Conservation (phyloP, 1,284 basidiomycete species). For the Austroboletus novae-zelandiae region DNA sequence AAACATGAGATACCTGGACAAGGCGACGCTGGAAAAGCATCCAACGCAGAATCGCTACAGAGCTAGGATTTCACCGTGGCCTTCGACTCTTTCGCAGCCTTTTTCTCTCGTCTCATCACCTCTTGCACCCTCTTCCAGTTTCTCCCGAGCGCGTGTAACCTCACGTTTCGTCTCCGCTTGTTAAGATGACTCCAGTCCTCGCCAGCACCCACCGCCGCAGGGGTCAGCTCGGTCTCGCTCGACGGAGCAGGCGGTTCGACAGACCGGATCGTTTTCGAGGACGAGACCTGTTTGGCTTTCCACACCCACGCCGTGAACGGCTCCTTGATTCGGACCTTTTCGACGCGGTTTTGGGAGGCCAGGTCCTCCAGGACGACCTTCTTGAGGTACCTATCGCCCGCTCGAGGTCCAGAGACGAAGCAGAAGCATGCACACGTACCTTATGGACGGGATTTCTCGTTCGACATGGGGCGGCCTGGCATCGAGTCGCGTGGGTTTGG, state of each 20-base stretch:
- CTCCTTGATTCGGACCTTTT: slow-evolving; percentile 40
- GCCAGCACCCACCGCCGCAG: slow-evolving; percentile 46
- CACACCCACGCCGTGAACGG: slow-evolving; percentile 40
- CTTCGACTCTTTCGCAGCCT: too few relatives aligned
- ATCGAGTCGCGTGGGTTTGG: slow-evolving; percentile 5
- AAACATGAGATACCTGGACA: too few relatives aligned
- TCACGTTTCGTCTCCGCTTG: slow-evolving; percentile 45
- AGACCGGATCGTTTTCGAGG: neutral
- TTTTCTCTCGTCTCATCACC: too few relatives aligned
- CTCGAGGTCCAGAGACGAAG: neutral
- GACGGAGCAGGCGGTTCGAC: neutral
- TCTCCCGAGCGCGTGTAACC: slow-evolving; percentile 37
- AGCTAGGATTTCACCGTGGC: too few relatives aligned
- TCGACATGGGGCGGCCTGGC: slow-evolving; percentile 37
- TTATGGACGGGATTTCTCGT: slow-evolving; percentile 52
- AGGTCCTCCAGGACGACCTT: slow-evolving; percentile 48
- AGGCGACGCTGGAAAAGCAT: too few relatives aligned
- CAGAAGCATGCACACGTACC: slow-evolving; percentile 31
- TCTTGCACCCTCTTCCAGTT: slow-evolving; percentile 9
- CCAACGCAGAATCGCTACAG: too few relatives aligned
- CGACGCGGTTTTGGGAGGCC: slow-evolving; percentile 40
- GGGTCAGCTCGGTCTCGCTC: slow-evolving; percentile 16
- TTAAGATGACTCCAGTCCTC: slow-evolving; percentile 58
- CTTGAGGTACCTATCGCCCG: slow-evolving; percentile 54
- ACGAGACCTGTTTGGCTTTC: slow-evolving; percentile 25